phyloP scores from a whole-genome alignment of 257 asterid genomes.

The Marsdenia floribunda region DNA sequence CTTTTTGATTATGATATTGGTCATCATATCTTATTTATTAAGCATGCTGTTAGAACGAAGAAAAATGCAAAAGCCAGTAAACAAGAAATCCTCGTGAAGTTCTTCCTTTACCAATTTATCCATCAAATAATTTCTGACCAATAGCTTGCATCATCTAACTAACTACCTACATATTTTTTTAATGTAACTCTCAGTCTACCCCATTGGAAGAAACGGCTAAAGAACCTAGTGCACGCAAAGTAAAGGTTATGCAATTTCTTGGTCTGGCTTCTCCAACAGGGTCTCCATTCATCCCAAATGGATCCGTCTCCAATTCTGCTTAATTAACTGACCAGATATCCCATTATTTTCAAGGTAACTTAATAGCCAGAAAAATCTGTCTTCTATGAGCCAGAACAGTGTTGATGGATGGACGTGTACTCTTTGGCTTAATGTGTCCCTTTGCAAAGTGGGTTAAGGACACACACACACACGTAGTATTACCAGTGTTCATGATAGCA shows the following conservation, averaged over 20 bases:
- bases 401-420: not conserved
- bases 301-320: not conserved
- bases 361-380: not conserved
- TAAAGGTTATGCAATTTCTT: conserved; percentile 33
- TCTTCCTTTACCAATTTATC: not conserved
- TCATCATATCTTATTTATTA: not conserved
- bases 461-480: not conserved
- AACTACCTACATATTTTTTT: not conserved
- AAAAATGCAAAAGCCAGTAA: conserved; percentile 7
- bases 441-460: not conserved
- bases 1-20: not conserved
- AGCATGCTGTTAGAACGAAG: not conserved
- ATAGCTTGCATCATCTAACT: not conserved
- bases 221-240: conserved; percentile 18
- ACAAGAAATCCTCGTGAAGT: conserved; percentile 7
- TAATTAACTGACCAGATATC: conserved; percentile 1
- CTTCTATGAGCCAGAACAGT: not conserved
- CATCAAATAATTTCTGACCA: not conserved
- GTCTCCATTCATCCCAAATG: conserved; percentile 25
- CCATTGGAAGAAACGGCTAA: conserved; percentile 11
- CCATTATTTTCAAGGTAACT: not conserved
- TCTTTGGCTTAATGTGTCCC: not conserved
- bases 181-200: conserved; percentile 11
- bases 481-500: too few relatives aligned
- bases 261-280: conserved; percentile 33